These are phyloP conservation scores for Prunus mira DNA, from an alignment of 306 rosid genomes.

Conservation along the genomic window DNA sequence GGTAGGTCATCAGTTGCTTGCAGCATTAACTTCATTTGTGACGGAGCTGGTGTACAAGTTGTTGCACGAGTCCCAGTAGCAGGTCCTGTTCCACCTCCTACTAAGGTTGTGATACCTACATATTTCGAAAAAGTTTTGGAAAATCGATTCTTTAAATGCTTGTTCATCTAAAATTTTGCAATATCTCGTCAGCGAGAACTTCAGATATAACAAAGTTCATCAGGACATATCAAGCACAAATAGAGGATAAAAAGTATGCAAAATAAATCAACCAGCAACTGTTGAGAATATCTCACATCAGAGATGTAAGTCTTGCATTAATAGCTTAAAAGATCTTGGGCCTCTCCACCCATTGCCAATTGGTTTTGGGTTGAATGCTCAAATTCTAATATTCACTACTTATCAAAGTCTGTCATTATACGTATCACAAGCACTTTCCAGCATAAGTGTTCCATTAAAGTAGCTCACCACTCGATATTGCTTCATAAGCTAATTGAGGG, in stretches of 20 bases:
- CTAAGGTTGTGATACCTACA: conserved; percentile 81
- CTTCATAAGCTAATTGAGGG: conserved; percentile 81
- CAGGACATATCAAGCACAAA: not conserved
- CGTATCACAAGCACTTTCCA: conserved; percentile 5
- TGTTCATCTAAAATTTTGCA: not conserved
- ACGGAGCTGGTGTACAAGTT: conserved; percentile 85
- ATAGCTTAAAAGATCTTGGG: too few relatives aligned
- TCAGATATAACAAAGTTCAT: not conserved
- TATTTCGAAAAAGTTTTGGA: conserved; percentile 15
- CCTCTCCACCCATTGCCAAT: too few relatives aligned
- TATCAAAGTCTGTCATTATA: not conserved
- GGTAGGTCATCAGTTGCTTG: conserved; percentile 88
- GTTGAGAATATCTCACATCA: too few relatives aligned
- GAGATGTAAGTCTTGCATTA: too few relatives aligned
- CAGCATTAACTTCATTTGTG: conserved; percentile 79
- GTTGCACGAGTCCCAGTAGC: conserved; percentile 90
- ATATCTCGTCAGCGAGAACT: not conserved
- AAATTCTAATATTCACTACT: too few relatives aligned
- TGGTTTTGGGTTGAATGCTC: too few relatives aligned
- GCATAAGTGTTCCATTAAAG: conserved; percentile 12
- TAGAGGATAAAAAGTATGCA: not conserved
- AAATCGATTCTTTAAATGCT: conserved; percentile 17
- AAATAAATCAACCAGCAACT: not conserved
- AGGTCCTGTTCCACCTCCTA: conserved; percentile 99
- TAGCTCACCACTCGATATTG: conserved; percentile 80